A percentile compares a stretch with the other conserved stretches of the same genome.
phyloP scores from a whole-genome alignment of 1,139 yeast species.

The Lodderomyces parapsilosis region DNA sequence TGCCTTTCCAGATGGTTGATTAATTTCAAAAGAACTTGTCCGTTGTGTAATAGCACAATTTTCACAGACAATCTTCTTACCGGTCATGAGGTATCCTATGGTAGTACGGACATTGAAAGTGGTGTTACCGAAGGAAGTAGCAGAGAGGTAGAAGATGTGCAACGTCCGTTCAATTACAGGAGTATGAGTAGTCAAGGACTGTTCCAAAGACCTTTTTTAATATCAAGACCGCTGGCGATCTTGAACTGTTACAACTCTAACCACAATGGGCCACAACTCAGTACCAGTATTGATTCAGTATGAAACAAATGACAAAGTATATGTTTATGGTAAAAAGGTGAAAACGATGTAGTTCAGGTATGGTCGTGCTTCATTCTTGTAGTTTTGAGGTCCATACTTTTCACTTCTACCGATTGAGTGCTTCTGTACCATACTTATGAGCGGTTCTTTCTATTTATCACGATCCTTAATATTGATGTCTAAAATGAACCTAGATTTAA shows the following conservation, averaged over 20 bases:
- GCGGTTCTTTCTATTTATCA: no score
- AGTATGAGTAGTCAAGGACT: constrained; percentile 7
- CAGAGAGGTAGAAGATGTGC: not conserved
- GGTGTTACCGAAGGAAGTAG: constrained; percentile 8
- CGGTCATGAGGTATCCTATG: constrained; percentile 20
- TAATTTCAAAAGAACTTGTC: constrained; percentile 45
- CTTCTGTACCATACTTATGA: no score
- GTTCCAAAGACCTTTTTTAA: constrained; percentile 10
- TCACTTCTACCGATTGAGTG: no score
- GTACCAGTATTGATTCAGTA: constrained; percentile 28
- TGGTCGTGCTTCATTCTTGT: no score
- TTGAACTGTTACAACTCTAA: constrained; percentile 19
- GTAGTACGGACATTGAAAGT: constrained; percentile 21
- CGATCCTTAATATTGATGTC: not conserved
- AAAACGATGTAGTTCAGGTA: no score
- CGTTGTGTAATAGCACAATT: constrained; percentile 37
- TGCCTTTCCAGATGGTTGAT: constrained; percentile 49
- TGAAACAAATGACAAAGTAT: not conserved
- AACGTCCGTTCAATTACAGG: constrained; percentile 7
- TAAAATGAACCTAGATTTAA: not conserved
- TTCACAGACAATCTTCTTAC: constrained; percentile 18
- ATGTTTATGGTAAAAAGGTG: no score
- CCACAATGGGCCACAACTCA: constrained; percentile 15
- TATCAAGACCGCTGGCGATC: constrained; percentile 28
- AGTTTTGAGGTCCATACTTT: no score